Evolutionary conservation across 1,284 basidiomycete species (phyloP), one percentile per base, ranked within the genome.

Genomic region (Cutaneotrichosporon arboriforme): DNA sequence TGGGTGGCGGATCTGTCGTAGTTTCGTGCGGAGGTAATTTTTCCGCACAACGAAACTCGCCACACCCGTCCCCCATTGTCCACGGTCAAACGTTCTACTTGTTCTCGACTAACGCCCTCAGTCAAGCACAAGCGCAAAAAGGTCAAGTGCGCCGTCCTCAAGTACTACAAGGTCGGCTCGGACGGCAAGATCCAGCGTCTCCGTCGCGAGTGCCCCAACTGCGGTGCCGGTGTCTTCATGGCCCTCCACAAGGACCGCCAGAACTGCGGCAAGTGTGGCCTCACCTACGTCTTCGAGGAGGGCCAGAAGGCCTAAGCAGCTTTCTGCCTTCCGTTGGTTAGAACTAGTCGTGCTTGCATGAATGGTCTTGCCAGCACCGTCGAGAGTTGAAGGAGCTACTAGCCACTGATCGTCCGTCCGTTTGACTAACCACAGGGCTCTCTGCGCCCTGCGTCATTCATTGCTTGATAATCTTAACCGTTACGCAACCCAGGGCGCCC

Each of bases 131-230:
- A 97, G 86, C 87, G 88, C 78, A 94, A 94, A 84, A 45, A 97
- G 84, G 91, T 97, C 82, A 98, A 91, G 96, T 81, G 82, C 93
- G 81, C 91, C 71, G 93, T 97, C 81, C 82, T 98, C 77, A 97
- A 97, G 81, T 97, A 96, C 84, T 97, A 97, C 83, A 96, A 74
- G 77, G 93, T 98, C 72, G 93, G 97, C 79, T 91, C 90, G 54
- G 93, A 97, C 72, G 96, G 94, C 77, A 96, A 96, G 82, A 93
- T 98, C 83, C 94, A 97, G 84, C 91, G 94, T 76, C 86, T 98
- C 61, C 85, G 94, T 72, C 88, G 94, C 69, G 94, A 97, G 79
- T 97, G 66, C 64, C 69, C 67, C 58, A 85, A 87, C 75, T 97
- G 92, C 72, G 92, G 92, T 78, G 91, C 92, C 67, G 90, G 90